Conservation (phyloP, 1,139 yeast species). For the Taphrina deformans region DNA sequence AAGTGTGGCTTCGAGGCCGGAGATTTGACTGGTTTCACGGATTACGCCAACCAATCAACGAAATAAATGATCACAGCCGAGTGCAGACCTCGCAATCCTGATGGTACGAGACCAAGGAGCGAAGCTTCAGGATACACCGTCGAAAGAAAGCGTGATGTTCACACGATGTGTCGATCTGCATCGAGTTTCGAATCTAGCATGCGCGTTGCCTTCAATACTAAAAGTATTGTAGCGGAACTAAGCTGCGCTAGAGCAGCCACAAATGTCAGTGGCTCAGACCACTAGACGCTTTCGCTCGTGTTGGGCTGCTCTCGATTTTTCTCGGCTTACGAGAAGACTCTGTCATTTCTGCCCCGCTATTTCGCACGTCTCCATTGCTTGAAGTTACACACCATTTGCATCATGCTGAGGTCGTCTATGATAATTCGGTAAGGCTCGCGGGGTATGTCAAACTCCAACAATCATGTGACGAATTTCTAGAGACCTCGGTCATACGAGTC, state of each 20-base stretch:
- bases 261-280: background rate
- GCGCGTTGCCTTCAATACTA: too few relatives aligned
- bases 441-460: background rate
- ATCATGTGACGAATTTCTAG: background rate
- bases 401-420: background rate
- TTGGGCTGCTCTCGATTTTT: background rate
- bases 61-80: too few relatives aligned
- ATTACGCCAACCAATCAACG: too few relatives aligned
- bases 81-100: too few relatives aligned
- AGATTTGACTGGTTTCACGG: background rate
- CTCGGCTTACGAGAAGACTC: conserved; percentile 1
- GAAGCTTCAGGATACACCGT: too few relatives aligned
- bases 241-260: background rate
- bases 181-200: too few relatives aligned
- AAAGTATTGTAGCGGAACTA: background rate
- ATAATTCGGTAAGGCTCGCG: background rate
- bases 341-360: background rate
- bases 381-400: background rate
- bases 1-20: background rate
- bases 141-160: too few relatives aligned
- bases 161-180: too few relatives aligned
- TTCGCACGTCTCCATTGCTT: background rate
- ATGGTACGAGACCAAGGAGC: too few relatives aligned
- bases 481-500: background rate
- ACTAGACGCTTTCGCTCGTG: background rate